Evolutionary conservation across 2,329 filamentous ascomycete genomes (phyloP).

Genomic region (Beauveria medogensis): DNA sequence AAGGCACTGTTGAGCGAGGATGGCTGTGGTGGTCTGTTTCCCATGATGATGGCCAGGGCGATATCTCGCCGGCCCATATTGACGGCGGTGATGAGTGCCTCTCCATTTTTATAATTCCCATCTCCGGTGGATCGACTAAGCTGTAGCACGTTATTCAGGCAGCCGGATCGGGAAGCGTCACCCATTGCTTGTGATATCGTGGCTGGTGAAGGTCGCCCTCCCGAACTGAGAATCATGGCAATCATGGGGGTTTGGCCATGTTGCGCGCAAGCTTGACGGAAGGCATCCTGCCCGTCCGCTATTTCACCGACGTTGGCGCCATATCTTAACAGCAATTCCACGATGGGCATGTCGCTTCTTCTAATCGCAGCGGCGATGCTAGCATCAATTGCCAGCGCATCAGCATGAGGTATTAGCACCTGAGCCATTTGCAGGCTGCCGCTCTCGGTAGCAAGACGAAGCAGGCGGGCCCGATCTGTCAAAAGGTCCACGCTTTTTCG

Average conservation of each 20-base stretch:
- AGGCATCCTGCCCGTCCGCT: slow-evolving; percentile 43
- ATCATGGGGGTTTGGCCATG: slow-evolving; percentile 39
- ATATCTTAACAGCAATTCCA: slow-evolving; percentile 41
- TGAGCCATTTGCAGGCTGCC: slow-evolving; percentile 45
- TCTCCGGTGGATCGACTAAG: slow-evolving; percentile 47
- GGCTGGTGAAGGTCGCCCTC: slow-evolving; percentile 34
- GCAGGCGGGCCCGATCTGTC: slow-evolving; percentile 39
- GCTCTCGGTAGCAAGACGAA: slow-evolving; percentile 43
- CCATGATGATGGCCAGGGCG: slow-evolving; percentile 45
- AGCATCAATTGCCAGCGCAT: slow-evolving; percentile 40
- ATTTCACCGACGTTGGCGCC: slow-evolving; percentile 42
- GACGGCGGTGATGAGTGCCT: slow-evolving; percentile 44
- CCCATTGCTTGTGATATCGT: slow-evolving; percentile 43
- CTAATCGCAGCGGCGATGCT: slow-evolving; percentile 42
- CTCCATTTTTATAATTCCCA: slow-evolving; percentile 41
- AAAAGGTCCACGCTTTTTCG: slow-evolving; percentile 42
- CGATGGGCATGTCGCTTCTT: slow-evolving; percentile 32
- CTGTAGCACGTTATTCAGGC: slow-evolving; percentile 40
- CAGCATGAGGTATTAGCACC: slow-evolving; percentile 45
- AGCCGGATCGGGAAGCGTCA: slow-evolving; percentile 42
- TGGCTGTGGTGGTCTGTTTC: slow-evolving; percentile 41
- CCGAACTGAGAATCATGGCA: slow-evolving; percentile 40
- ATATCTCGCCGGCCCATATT: slow-evolving; percentile 43
- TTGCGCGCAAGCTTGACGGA: slow-evolving; percentile 40
- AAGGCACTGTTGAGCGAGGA: slow-evolving; percentile 44